phyloP scores from a whole-genome alignment of 2,329 filamentous ascomycete genomes.

The Neodidymelliopsis sp. region DNA sequence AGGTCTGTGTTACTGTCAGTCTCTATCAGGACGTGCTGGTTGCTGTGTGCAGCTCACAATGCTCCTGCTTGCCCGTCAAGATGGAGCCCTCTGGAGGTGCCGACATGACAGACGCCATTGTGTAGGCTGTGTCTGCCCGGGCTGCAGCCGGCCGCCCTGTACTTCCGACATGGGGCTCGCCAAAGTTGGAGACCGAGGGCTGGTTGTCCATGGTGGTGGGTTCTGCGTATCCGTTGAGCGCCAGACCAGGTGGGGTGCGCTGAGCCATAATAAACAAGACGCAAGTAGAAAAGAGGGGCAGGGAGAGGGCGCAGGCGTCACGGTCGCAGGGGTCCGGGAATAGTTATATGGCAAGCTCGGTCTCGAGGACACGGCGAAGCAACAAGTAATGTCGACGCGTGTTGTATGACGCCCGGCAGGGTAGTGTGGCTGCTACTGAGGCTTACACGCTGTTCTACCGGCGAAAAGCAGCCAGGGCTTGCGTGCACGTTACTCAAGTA shows the following conservation, averaged over 20 bases:
- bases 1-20: constrained; percentile 68
- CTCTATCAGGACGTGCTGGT: not conserved
- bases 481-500: constrained; percentile 15
- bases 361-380: constrained; percentile 9
- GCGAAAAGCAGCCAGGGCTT: constrained; percentile 16
- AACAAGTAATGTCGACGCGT: constrained; percentile 34
- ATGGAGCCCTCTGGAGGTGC: constrained; percentile 64
- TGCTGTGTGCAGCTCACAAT: constrained; percentile 69
- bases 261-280: constrained; percentile 32
- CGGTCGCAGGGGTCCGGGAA: constrained; percentile 4
- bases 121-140: constrained; percentile 44
- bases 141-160: constrained; percentile 29
- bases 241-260: constrained; percentile 28
- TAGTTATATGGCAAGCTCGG: constrained; percentile 6
- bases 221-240: constrained; percentile 42
- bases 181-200: constrained; percentile 28
- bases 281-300: constrained; percentile 11
- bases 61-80: constrained; percentile 96
- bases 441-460: constrained; percentile 28
- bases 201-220: constrained; percentile 41
- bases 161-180: constrained; percentile 18
- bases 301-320: constrained; percentile 5
- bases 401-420: constrained; percentile 38
- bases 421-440: constrained; percentile 39
- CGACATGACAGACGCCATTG: constrained; percentile 53